Evolutionary conservation across 129 eudicot genomes (phyloP).

Genomic region (Heracleum sosnowskyi): DNA sequence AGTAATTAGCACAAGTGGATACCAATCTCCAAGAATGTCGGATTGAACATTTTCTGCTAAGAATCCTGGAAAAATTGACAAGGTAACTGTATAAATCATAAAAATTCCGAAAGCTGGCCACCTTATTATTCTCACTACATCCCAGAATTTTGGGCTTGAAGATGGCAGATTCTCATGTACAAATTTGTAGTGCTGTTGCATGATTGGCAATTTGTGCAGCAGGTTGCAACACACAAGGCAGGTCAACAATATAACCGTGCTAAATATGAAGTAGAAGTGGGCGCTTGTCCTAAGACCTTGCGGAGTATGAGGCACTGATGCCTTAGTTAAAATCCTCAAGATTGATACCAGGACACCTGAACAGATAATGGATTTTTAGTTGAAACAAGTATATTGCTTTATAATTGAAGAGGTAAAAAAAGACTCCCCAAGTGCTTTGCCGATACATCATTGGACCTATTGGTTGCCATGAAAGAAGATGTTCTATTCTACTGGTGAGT

Average conservation of each 20-base stretch:
- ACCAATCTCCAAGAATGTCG: slow-evolving; percentile 59
- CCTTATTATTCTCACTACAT: slow-evolving; percentile 35
- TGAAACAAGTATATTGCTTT: not conserved
- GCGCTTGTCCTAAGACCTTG: slow-evolving; percentile 77
- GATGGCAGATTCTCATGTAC: slow-evolving; percentile 22
- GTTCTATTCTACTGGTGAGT: not conserved
- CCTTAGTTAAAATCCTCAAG: slow-evolving; percentile 72
- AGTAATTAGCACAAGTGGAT: slow-evolving; percentile 59
- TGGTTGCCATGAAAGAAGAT: not conserved
- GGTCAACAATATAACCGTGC: slow-evolving; percentile 36
- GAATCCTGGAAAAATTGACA: slow-evolving; percentile 80
- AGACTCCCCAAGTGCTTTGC: not conserved
- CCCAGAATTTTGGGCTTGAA: slow-evolving; percentile 40
- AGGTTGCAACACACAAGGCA: slow-evolving; percentile 60
- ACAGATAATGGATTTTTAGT: not conserved
- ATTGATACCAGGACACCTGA: slow-evolving; percentile 59
- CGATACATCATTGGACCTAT: not conserved
- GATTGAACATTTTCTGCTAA: slow-evolving; percentile 62
- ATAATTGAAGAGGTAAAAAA: not conserved
- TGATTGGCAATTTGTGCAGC: slow-evolving; percentile 47
- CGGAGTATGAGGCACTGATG: slow-evolving; percentile 62
- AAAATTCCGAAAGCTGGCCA: slow-evolving; percentile 69
- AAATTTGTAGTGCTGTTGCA: slow-evolving; percentile 54
- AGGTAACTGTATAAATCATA: slow-evolving; percentile 55
- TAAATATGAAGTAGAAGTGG: slow-evolving; percentile 57